Evolutionary conservation across 1,139 yeast species (phyloP).

Genomic region (Taphrina sp.): DNA sequence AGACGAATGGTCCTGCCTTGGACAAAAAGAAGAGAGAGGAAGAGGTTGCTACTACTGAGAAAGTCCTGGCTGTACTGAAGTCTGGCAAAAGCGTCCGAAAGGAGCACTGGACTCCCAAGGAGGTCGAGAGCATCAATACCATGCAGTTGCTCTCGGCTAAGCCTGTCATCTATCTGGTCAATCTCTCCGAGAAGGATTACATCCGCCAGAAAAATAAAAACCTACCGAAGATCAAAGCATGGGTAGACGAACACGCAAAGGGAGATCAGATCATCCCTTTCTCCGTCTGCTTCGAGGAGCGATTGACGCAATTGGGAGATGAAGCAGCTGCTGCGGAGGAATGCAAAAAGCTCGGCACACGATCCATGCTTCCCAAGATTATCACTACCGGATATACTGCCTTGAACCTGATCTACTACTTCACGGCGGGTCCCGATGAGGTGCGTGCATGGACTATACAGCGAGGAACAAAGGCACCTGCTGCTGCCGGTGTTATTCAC

Average conservation of each 20-base stretch:
- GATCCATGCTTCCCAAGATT: conserved; percentile 84
- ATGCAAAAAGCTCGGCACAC: conserved; percentile 80
- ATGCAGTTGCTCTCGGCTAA: conserved; percentile 85
- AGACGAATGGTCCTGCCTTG: conserved; percentile 91
- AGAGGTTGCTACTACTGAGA: conserved; percentile 78
- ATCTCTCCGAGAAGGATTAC: conserved; percentile 90
- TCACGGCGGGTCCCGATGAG: conserved; percentile 87
- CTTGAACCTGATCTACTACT: conserved; percentile 73
- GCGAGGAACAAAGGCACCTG: conserved; percentile 75
- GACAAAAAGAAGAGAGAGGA: conserved; percentile 94
- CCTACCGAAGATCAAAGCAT: conserved; percentile 83
- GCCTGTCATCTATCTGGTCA: conserved; percentile 92
- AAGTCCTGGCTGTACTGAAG: conserved; percentile 71
- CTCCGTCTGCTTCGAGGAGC: conserved; percentile 89
- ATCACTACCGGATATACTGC: conserved; percentile 67
- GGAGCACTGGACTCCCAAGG: conserved; percentile 83
- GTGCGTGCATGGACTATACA: conserved; percentile 91
- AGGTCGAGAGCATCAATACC: conserved; percentile 81
- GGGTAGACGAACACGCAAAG: conserved; percentile 92
- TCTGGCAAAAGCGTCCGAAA: conserved; percentile 78
- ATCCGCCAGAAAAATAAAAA: conserved; percentile 97
- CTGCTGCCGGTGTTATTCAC: conserved; percentile 93
- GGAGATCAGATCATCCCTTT: conserved; percentile 94
- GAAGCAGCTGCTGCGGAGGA: conserved; percentile 92
- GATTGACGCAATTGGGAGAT: conserved; percentile 79